These are phyloP conservation scores for Nakazawaea ambrosiae DNA, from an alignment of 805 yeast genomes.

Conservation along the genomic window DNA sequence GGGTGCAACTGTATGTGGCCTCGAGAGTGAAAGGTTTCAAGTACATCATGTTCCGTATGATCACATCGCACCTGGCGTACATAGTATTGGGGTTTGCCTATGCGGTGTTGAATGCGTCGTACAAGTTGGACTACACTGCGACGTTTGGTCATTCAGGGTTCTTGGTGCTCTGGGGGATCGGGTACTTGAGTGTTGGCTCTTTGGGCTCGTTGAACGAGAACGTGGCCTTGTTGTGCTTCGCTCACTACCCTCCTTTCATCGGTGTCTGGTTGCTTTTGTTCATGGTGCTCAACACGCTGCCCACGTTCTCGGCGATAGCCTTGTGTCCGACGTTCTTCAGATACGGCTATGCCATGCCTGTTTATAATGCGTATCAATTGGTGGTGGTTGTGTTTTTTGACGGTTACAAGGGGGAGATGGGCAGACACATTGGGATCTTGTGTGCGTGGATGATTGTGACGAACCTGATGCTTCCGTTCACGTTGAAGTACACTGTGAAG, in stretches of 20 bases:
- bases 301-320: conserved; percentile 61
- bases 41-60: conserved; percentile 45
- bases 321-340: conserved; percentile 48
- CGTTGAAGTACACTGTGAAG: conserved; percentile 3
- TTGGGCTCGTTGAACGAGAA: conserved; percentile 73
- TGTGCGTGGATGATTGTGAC: conserved; percentile 54
- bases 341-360: conserved; percentile 64
- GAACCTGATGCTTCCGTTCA: conserved; percentile 33
- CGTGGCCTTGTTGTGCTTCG: conserved; percentile 42
- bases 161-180: conserved; percentile 63
- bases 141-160: conserved; percentile 67
- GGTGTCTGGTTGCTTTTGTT: conserved; percentile 70
- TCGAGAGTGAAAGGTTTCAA: conserved; percentile 34
- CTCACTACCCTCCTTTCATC: conserved; percentile 51
- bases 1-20: conserved; percentile 44
- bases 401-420: conserved; percentile 49
- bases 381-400: conserved; percentile 52
- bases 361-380: conserved; percentile 57
- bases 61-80: conserved; percentile 44
- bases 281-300: conserved; percentile 62
- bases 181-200: conserved; percentile 62
- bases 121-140: conserved; percentile 51
- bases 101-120: conserved; percentile 57
- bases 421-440: conserved; percentile 53
- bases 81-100: conserved; percentile 52